These are phyloP conservation scores for Umbelopsis sp. DNA, from an alignment of 192 early-diverging fungal species.

Conservation along the genomic window DNA sequence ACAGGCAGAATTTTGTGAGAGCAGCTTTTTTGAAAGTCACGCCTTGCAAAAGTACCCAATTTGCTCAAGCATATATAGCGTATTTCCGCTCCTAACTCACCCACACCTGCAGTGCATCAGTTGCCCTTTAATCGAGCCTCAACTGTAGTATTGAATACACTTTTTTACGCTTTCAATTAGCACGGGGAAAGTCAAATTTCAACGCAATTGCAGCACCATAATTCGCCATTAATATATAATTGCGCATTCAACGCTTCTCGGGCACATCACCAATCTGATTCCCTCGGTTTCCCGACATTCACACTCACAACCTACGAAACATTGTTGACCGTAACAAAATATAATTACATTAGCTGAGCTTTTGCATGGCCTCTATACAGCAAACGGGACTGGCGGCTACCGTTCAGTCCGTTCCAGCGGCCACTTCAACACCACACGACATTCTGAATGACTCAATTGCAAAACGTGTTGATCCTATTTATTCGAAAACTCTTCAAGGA, in stretches of 20 bases:
- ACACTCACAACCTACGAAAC: background rate
- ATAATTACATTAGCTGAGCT: slow-evolving; percentile 1
- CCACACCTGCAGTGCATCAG: background rate
- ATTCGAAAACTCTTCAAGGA: slow-evolving; percentile 33
- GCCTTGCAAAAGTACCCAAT: background rate
- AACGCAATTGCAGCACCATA: background rate
- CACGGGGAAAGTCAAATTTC: background rate
- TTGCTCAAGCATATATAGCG: background rate
- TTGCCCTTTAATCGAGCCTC: background rate
- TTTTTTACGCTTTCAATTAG: background rate
- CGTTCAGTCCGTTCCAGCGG: slow-evolving; percentile 18
- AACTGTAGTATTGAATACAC: background rate
- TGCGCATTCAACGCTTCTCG: background rate
- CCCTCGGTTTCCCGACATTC: background rate
- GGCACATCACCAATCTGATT: background rate
- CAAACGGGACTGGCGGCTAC: slow-evolving; percentile 8
- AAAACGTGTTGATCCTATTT: slow-evolving; percentile 44
- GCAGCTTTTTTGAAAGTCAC: slow-evolving; percentile 17
- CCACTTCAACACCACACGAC: background rate
- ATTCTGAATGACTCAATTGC: slow-evolving; percentile 22
- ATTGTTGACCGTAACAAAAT: background rate
- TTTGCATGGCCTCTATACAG: slow-evolving; percentile 20
- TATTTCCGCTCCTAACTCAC: background rate
- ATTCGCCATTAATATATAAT: background rate
- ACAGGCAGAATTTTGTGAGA: background rate